Evolutionary conservation across 768 basidiomycete species (phyloP).

Genomic region (Trametes elegans): DNA sequence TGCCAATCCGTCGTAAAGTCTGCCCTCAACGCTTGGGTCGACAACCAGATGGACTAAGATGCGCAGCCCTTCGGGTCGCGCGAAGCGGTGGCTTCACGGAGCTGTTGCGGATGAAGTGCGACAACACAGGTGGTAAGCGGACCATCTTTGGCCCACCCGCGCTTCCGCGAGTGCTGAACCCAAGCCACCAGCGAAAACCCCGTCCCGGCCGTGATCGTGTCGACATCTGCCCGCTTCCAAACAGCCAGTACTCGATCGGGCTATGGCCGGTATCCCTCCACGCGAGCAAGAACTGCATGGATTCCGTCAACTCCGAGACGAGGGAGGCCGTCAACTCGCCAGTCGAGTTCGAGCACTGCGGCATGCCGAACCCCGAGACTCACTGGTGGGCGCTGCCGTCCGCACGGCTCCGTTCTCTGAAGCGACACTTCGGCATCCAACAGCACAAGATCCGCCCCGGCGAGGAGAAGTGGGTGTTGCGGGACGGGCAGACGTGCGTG

Average conservation of each 20-base stretch:
- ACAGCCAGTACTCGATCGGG: neutral
- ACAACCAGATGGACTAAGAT: too few relatives aligned
- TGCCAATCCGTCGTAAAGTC: too few relatives aligned
- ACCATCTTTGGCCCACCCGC: too few relatives aligned
- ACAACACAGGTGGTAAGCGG: too few relatives aligned
- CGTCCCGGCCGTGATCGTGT: neutral
- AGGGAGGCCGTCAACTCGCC: slow-evolving; percentile 1
- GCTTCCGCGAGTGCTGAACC: too few relatives aligned
- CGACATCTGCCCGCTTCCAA: neutral
- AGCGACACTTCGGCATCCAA: neutral
- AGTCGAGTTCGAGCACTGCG: neutral
- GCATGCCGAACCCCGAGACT: neutral
- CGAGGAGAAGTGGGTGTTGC: neutral
- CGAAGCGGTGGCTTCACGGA: too few relatives aligned
- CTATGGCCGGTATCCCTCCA: neutral
- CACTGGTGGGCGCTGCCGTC: neutral
- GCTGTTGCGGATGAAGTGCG: too few relatives aligned
- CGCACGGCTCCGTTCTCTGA: neutral
- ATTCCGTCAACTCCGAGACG: neutral
- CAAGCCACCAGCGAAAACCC: neutral
- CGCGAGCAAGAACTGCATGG: neutral
- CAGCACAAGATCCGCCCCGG: neutral
- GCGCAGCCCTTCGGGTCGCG: too few relatives aligned
- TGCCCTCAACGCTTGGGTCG: too few relatives aligned
- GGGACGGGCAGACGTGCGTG: slow-evolving; percentile 1